phyloP scores from a whole-genome alignment of 305 asterid genomes.

The Fraxinus velutina region DNA sequence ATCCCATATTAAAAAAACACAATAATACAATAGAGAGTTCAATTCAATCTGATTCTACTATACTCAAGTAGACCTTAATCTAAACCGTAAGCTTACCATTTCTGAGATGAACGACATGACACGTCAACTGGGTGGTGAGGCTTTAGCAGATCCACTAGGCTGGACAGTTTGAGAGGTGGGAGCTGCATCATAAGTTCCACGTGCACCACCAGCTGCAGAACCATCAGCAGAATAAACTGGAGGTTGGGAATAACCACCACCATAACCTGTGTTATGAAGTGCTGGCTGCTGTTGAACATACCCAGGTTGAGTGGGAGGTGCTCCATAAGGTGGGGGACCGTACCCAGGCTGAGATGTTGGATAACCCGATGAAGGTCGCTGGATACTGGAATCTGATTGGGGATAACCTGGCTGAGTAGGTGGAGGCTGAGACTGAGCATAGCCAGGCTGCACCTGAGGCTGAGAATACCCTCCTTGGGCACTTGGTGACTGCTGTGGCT shows the following conservation, averaged over 20 bases:
- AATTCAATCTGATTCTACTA: neutral
- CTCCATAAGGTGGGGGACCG: constrained; percentile 19
- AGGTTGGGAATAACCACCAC: constrained; percentile 10
- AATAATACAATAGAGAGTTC: neutral
- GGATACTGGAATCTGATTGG: constrained; percentile 2
- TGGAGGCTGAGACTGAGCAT: constrained; percentile 22
- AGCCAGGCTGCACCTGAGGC: neutral
- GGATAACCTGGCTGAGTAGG: neutral
- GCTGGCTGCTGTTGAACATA: constrained; percentile 27
- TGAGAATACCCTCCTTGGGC: constrained; percentile 9
- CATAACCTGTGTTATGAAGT: constrained; percentile 15
- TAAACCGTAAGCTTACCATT: neutral
- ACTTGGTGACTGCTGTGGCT: neutral
- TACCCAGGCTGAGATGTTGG: constrained; percentile 28
- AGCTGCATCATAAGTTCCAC: constrained; percentile 1
- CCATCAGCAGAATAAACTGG: neutral
- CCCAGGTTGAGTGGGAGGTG: constrained; percentile 11
- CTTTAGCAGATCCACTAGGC: constrained; percentile 8
- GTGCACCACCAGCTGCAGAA: neutral
- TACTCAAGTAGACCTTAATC: neutral
- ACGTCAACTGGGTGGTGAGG: constrained; percentile 9
- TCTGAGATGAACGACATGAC: neutral
- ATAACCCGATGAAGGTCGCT: neutral
- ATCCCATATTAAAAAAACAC: neutral
- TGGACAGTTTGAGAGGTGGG: constrained; percentile 6